Evolutionary conservation across 495 filamentous ascomycete species (phyloP), one percentile per base, ranked within the genome.

Genomic region (Darksidea phi): DNA sequence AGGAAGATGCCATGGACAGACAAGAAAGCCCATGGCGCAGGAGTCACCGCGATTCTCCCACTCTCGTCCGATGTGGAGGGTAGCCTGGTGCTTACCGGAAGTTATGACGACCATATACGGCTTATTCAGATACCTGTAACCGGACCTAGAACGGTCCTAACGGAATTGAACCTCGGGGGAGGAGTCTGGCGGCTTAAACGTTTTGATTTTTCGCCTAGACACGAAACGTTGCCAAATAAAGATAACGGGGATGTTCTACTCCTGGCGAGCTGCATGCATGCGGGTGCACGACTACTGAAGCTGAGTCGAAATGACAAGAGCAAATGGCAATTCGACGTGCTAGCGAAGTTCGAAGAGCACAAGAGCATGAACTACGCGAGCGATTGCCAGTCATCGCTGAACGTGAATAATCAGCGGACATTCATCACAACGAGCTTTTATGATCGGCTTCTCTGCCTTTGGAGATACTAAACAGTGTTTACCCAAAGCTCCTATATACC

Each of bases 301-400:
- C 68, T 92, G 26, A 69, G 54, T 12, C 66, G 70, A 42, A 67
- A 45, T 17, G 25, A 59, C 0, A 66, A 57, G 1, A 48, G 52
- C 21, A 60, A 74, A n/a, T 91, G 86, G 80, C 68, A 69, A 15
- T 86, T 91, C 64, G 75, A 81, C 48, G 78, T 93, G 15, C 61
- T 95, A 41, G 87, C 82, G 1, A 80, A 80, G 63, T 94, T 94
- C 68, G 88, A 88, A 56, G 89, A 91, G 71, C 90, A 97, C 74
- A 77, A 89, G 75, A 96, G 91, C 71, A 95, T 97, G 93, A 94
- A 93, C 67, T 98, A 98, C 73, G 93, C 86, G 13, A 88, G 88
- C 61, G 90, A 91, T 76, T 81, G 88, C 25, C 84, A 86, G 74
- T 75, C 78, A 48, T 37, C 25, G 59, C 60, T 58, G 61, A 54